Evolutionary conservation across 2,329 filamentous ascomycete genomes (phyloP), one percentile per base, ranked within the genome.

Genomic region (Didymella pinodella): DNA sequence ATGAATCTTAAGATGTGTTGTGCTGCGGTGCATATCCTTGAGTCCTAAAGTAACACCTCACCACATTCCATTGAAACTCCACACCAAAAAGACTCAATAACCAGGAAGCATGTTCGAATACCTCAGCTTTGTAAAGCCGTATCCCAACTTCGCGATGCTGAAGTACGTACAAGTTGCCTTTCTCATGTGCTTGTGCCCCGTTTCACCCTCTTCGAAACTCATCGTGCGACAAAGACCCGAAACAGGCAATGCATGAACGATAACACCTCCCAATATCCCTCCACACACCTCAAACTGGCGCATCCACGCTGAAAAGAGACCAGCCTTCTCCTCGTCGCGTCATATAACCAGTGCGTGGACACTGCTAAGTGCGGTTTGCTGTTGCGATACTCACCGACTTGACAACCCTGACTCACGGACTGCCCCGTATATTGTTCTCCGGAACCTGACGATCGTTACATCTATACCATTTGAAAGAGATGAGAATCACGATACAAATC

Each of bases 401-500:
- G 31, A 48, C 38, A 26, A 26, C 14, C 18, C 44, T 18, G 10
- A 54, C 50, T 40, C 41, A 54, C 56, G 40, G 49, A 45, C 36
- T 29, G 12, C 50, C 25, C 48, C 20, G 26, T 52, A 48, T 34
- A 48, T 31, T 46, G 57, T 60, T 60, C 52, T 48, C 43, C 43
- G 22, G 47, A 56, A 59, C 57, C 46, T 52, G 36, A 48, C 63
- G 47, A 49, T 64, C 61, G 55, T 59, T 59, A 57, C 56, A 41
- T 22, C 6, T 29, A 40, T 29, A 50, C 10, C 31, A 16, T 14
- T 41, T 8, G 34, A 28, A 12, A 4, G 34, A 59, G 6, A 69
- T 69, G 67, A 66, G 62, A 26, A 25, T 62, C 43, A 41, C 58
- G 3, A 59, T 68, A 16, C 56, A 66, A n/a, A 22, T 67, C 8